phyloP scores from a whole-genome alignment of 495 filamentous ascomycete genomes.

The Neurospora tetrasperma region DNA sequence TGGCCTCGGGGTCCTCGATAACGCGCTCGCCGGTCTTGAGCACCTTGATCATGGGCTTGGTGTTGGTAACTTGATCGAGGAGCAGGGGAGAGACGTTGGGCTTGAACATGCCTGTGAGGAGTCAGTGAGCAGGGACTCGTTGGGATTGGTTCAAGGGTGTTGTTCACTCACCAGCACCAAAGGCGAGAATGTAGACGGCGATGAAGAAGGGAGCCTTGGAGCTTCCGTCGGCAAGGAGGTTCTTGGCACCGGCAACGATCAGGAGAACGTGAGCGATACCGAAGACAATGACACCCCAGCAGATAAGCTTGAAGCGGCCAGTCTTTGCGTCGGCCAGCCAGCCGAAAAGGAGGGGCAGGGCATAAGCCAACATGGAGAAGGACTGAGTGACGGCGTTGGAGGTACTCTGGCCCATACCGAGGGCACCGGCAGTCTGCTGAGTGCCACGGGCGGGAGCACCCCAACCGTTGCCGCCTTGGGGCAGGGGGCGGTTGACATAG shows the following conservation, averaged over 20 bases:
- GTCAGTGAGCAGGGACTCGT: neutral
- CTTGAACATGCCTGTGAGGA: constrained; percentile 45
- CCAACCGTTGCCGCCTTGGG: constrained; percentile 49
- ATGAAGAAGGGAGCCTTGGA: constrained; percentile 49
- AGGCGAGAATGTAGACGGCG: constrained; percentile 45
- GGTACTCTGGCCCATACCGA: constrained; percentile 50
- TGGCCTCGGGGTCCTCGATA: constrained; percentile 49
- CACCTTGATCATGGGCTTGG: constrained; percentile 34
- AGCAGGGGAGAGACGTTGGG: constrained; percentile 54
- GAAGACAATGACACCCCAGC: constrained; percentile 52
- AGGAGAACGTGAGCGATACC: constrained; percentile 57
- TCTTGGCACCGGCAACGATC: constrained; percentile 48
- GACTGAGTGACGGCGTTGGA: constrained; percentile 50
- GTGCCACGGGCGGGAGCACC: constrained; percentile 46
- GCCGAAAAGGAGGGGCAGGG: constrained; percentile 46
- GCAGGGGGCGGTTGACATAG: constrained; percentile 46
- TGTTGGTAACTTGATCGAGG: constrained; percentile 47
- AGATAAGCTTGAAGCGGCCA: constrained; percentile 53
- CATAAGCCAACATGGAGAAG: constrained; percentile 51
- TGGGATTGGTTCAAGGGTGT: neutral
- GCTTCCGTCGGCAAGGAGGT: constrained; percentile 45
- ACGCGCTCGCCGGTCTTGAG: constrained; percentile 41
- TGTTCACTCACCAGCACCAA: constrained; percentile 53
- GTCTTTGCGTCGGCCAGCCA: constrained; percentile 48
- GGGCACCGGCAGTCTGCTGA: constrained; percentile 47